phyloP scores from a whole-genome alignment of 441 rosid species.

The Pelargonium australe region DNA sequence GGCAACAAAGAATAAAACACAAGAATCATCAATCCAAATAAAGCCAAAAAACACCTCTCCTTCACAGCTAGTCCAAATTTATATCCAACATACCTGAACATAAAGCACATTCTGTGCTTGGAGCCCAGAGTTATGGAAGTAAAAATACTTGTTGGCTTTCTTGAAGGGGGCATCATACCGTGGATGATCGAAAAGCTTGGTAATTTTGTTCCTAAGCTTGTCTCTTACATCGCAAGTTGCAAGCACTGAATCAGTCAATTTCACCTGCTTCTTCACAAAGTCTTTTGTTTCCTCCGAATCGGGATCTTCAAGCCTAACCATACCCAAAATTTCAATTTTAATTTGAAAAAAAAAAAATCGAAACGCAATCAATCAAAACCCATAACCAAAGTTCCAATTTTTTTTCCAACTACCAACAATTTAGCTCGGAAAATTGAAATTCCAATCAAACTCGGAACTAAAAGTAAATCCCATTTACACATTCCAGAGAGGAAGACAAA shows the following conservation, averaged over 20 bases:
- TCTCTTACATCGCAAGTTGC: conserved; percentile 51
- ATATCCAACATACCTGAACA: conserved; percentile 45
- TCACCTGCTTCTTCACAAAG: conserved; percentile 64
- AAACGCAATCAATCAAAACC: neutral
- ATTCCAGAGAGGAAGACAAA: neutral
- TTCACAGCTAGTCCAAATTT: neutral
- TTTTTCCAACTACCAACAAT: no score
- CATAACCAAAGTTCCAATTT: neutral
- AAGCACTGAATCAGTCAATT: conserved; percentile 61
- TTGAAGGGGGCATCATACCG: conserved; percentile 60
- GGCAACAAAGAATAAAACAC: conserved; percentile 3
- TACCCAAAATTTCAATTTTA: conserved; percentile 2
- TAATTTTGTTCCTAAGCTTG: conserved; percentile 54
- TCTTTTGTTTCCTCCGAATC: conserved; percentile 74
- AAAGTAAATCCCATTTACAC: neutral
- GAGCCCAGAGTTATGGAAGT: conserved; percentile 76
- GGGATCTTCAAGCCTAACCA: conserved; percentile 81
- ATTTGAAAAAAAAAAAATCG: neutral
- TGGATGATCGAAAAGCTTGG: conserved; percentile 65
- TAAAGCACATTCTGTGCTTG: conserved; percentile 73
- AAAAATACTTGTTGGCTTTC: conserved; percentile 71
- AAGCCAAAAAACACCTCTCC: neutral
- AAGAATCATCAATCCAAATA: neutral
- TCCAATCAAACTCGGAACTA: neutral
- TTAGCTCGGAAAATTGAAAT: no score